Evolutionary conservation across 805 yeast species (phyloP), one percentile per base, ranked within the genome.

Genomic region (Pichia ethanolica): DNA sequence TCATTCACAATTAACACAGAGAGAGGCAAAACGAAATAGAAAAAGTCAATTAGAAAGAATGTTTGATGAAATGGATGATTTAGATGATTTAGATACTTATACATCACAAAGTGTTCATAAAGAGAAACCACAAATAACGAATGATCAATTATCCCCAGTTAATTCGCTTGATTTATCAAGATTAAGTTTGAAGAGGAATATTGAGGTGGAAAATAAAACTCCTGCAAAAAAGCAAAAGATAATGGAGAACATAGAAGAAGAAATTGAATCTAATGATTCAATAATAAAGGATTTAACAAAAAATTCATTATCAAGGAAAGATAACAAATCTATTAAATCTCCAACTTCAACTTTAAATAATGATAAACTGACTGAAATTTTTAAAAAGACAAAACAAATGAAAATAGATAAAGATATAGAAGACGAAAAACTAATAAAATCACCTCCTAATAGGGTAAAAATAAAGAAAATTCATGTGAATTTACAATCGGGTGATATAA

Each of bases 311-410:
- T 20, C 20, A 20, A 20, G 2, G 3, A 13, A 13, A 38, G 27
- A 38, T 12, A n/a, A 14, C 7, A 6, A 7, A 13, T 11, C 41
- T 12, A 10, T 38, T 28, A 3, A 38, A n/a, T 36, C 26, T 38
- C 20, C 41, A 6, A n/a, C 37, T 5, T 27, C 41, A 6, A n/a
- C 37, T 5, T 27, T 27, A 32, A 42, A 35, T 14, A 34, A 30
- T 13, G 33, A 39, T 36, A 26, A 30, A 27, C 37, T 53, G 27
- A 42, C 48, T 3, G 39, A 45, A 10, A 48, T 50, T 12, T 46
- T 58, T 14, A 48, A 52, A n/a, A 50, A 45, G 28, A 57, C 55
- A 13, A 57, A 56, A 45, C 47, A 52, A 26, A 26, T 56, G 30
- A 55, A 50, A 38, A 49, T 47, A 12, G 46, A 44, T 7, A 50